Conservation (phyloP, 1,284 basidiomycete species). For the Apiotrichum sp. region DNA sequence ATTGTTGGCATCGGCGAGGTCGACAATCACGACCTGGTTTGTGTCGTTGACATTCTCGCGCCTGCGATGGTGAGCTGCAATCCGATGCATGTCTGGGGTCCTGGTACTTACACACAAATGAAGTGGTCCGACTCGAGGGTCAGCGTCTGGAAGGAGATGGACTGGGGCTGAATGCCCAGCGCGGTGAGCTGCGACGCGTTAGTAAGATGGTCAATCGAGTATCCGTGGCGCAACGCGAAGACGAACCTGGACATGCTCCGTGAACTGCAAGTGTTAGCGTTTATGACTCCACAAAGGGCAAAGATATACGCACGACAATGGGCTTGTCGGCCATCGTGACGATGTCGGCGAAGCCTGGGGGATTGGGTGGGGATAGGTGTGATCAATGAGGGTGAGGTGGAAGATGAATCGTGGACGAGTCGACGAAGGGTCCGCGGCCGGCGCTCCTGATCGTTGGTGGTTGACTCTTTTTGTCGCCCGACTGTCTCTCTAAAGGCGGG, state of each 20-base stretch:
- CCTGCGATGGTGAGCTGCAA: conserved; percentile 16
- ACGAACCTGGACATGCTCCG: conserved; percentile 49
- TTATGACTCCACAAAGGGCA: background rate
- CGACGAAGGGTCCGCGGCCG: background rate
- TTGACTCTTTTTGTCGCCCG: background rate
- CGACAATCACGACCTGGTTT: conserved; percentile 95
- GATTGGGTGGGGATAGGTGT: background rate
- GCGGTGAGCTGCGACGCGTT: conserved; percentile 70
- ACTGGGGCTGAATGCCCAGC: conserved; percentile 89
- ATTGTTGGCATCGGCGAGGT: conserved; percentile 92
- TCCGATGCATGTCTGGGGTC: background rate
- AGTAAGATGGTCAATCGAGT: background rate
- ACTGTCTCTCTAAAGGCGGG: background rate
- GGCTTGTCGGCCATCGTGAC: conserved; percentile 44
- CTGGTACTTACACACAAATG: conserved; percentile 60
- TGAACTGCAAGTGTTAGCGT: conserved; percentile 37
- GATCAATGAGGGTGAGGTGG: background rate
- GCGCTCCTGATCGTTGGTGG: background rate
- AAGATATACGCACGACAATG: conserved; percentile 32
- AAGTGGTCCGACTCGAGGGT: conserved; percentile 96
- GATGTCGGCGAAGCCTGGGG: background rate
- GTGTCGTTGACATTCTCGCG: conserved; percentile 55
- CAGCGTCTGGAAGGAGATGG: conserved; percentile 94
- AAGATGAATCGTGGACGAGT: background rate
- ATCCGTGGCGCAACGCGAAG: background rate